Evolutionary conservation across 176 grass and related monocot species (phyloP).

Genomic region (Tillandsia fasciculata): DNA sequence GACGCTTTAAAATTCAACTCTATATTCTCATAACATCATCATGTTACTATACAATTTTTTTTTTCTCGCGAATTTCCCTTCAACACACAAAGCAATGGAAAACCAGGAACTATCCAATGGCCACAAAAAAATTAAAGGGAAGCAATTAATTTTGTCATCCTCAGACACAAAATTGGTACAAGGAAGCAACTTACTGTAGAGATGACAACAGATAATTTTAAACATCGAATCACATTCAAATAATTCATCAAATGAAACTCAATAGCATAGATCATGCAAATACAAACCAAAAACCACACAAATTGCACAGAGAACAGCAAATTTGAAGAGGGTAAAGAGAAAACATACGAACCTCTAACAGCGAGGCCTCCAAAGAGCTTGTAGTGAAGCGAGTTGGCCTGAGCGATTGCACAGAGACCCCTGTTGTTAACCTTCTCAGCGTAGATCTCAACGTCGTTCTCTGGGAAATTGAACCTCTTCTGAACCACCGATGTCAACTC

Average conservation of each 20-base stretch:
- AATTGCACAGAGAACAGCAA: neutral
- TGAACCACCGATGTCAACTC: conserved; percentile 22
- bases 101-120: conserved; percentile 4
- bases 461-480: conserved; percentile 21
- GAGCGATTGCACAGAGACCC: conserved; percentile 12
- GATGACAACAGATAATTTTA: conserved; percentile 30
- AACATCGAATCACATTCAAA: too few relatives aligned
- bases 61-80: too few relatives aligned
- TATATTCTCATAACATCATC: too few relatives aligned
- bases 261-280: neutral
- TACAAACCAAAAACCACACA: neutral
- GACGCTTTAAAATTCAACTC: too few relatives aligned
- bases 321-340: neutral
- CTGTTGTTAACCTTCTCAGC: conserved; percentile 24
- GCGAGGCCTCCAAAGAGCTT: conserved; percentile 15
- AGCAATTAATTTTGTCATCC: conserved; percentile 41
- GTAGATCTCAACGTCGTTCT: conserved; percentile 18
- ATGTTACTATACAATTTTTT: too few relatives aligned
- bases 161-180: conserved; percentile 53
- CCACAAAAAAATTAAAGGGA: conserved; percentile 13
- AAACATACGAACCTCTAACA: neutral
- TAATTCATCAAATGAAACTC: neutral
- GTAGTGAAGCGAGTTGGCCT: neutral
- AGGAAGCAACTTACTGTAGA: conserved; percentile 45
- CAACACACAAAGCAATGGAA: conserved; percentile 15